Evolutionary conservation across 805 yeast species (phyloP).

Genomic region (Candida berthetii): DNA sequence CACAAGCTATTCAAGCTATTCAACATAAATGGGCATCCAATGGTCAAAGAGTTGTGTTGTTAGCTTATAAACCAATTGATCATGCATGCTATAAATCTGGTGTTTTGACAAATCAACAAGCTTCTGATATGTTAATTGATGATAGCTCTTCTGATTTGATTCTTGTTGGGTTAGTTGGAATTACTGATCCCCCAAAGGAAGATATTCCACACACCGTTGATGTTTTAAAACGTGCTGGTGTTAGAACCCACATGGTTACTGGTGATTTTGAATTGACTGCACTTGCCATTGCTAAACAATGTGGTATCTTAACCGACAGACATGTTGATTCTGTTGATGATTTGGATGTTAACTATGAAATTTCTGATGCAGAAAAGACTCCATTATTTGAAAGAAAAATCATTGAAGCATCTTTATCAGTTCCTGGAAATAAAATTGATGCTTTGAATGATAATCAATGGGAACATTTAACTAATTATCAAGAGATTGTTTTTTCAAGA

Average conservation of each 20-base stretch:
- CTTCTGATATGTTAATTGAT: constrained; percentile 8
- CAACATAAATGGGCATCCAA: constrained; percentile 29
- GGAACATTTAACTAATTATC: constrained; percentile 29
- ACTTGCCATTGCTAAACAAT: constrained; percentile 38
- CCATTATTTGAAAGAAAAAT: constrained; percentile 6
- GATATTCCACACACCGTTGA: constrained; percentile 27
- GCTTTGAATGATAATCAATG: constrained; percentile 32
- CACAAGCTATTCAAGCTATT: constrained; percentile 12
- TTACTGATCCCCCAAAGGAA: constrained; percentile 37
- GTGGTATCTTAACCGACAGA: constrained; percentile 26
- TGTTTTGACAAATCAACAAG: constrained; percentile 7
- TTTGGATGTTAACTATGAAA: constrained; percentile 10
- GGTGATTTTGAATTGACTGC: constrained; percentile 52
- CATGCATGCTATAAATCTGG: constrained; percentile 4
- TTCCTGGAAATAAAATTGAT: constrained; percentile 28
- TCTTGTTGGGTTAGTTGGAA: constrained; percentile 33
- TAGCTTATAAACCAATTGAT: constrained; percentile 25
- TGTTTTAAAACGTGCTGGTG: constrained; percentile 31
- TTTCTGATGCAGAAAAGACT: constrained; percentile 2
- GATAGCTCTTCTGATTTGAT: constrained; percentile 13
- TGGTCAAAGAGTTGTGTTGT: constrained; percentile 35
- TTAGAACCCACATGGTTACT: constrained; percentile 37
- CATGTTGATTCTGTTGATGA: constrained; percentile 13
- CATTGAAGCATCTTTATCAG: constrained; percentile 22
- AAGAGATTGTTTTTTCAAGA: constrained; percentile 32